Base-by-base conservation (phyloP, 1,284 basidiomycete genomes). In the Athelia sp. region DNA sequence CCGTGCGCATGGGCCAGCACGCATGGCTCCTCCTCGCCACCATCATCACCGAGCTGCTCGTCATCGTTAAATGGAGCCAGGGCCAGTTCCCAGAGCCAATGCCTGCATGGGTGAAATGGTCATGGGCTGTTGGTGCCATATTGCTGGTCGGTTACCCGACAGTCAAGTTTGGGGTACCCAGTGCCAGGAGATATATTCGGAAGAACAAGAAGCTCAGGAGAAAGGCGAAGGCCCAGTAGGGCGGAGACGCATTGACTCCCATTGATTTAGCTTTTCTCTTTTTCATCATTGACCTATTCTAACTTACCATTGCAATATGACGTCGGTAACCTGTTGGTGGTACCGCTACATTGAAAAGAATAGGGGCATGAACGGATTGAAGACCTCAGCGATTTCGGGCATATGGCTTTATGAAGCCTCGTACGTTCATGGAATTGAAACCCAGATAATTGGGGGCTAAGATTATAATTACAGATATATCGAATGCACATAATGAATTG, bases 1-100 rank as follows among this genome's bases (percentile, higher is more conserved):
- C 86, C 24, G 83, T 84, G 53, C 76, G 90, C 49, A 91, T 93
- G 90, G 90, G 90, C 2, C 86, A 90, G 55, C 90, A 93, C 62
- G 82, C 84, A 35, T 92, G 89, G 88, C 69, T 92, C 35, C 71
- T 92, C 50, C 76, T 90, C 44, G 88, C 90, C 32, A 93, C 90
- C 17, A 82, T 91, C 52, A 60, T 81, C 50, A 91, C 90, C 17
- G 90, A 92, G 62, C 60, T 87, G 29, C 70, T 90, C 45, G 83
- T 78, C 29, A 88, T 90, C 50, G 66, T 71, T 54, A 89, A 92
- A 70, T 91, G 87, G 87, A 82, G 85, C 55, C 73, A 80, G 58
- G 86, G 85, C 4, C 78, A 81, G 63, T 91, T 84, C 58, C 64
- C 73, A 22, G 77, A 72, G 54, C 82, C 87, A 17, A 67, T 89